A percentile compares a stretch with the other conserved stretches of the same genome.
phyloP scores from a whole-genome alignment of 257 asterid genomes.

The Catharanthus roseus region DNA sequence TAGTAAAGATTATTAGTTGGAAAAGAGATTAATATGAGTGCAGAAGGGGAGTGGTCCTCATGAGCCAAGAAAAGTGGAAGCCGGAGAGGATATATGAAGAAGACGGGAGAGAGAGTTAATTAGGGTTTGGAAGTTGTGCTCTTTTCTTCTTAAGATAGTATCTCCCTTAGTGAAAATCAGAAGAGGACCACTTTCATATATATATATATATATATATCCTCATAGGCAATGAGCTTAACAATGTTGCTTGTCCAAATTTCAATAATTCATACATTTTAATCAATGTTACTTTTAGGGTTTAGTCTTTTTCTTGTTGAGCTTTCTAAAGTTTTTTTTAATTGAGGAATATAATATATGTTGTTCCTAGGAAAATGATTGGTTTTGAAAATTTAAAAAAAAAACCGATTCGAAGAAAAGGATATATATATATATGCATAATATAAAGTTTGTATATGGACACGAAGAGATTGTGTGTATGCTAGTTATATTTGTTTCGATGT shows the following conservation, averaged over 20 bases:
- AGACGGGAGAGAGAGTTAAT: slow-evolving; percentile 27
- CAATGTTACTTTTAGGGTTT: slow-evolving; percentile 19
- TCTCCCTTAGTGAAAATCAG: slow-evolving; percentile 5
- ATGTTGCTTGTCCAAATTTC: not conserved
- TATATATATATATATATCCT: too few relatives aligned
- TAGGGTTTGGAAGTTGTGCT: slow-evolving; percentile 36
- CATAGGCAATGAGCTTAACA: too few relatives aligned
- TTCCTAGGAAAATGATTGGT: too few relatives aligned
- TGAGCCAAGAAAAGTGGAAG: slow-evolving; percentile 20
- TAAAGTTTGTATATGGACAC: too few relatives aligned
- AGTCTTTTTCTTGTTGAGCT: slow-evolving; percentile 2
- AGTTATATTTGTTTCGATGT: too few relatives aligned
- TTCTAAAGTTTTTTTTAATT: not conserved
- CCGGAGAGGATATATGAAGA: slow-evolving; percentile 25
- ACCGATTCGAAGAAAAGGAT: too few relatives aligned
- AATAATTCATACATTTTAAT: not conserved
- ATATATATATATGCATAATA: too few relatives aligned
- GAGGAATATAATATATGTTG: too few relatives aligned
- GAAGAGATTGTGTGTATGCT: too few relatives aligned
- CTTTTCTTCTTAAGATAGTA: slow-evolving; percentile 1
- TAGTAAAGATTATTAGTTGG: too few relatives aligned
- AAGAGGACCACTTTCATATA: slow-evolving; percentile 25
- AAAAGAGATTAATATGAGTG: not conserved
- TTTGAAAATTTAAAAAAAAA: too few relatives aligned
- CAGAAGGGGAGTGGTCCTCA: slow-evolving; percentile 66